Conservation (phyloP, 2,329 filamentous ascomycete genomes). For the Allantophomopsis cytisporea region DNA sequence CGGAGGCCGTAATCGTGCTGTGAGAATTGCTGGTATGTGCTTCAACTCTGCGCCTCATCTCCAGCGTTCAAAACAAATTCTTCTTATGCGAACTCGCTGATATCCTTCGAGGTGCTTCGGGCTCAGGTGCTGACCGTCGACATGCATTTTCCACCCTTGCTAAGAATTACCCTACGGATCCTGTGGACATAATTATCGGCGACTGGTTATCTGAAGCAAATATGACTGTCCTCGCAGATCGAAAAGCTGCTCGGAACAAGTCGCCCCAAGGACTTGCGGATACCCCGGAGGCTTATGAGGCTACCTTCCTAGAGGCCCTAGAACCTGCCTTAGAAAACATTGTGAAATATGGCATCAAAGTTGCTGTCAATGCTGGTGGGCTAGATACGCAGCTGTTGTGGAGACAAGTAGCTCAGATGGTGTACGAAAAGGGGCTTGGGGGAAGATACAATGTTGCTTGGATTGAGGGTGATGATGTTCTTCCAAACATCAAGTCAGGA, state of each 20-base stretch:
- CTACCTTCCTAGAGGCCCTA: slow-evolving; percentile 16
- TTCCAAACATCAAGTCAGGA: slow-evolving; percentile 1
- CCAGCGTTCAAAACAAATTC: neutral
- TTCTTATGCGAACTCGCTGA: neutral
- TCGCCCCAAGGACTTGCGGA: slow-evolving; percentile 27
- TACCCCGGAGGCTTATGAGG: slow-evolving; percentile 31
- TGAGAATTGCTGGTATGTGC: neutral
- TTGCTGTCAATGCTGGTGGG: slow-evolving; percentile 38
- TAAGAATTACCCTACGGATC: slow-evolving; percentile 24
- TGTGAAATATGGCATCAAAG: slow-evolving; percentile 30
- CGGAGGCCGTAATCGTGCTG: neutral
- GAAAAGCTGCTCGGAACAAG: slow-evolving; percentile 7
- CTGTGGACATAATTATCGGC: slow-evolving; percentile 32
- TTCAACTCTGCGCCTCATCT: neutral
- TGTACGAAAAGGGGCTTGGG: slow-evolving; percentile 1
- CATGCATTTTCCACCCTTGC: slow-evolving; percentile 28
- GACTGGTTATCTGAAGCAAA: slow-evolving; percentile 29
- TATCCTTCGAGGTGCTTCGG: slow-evolving; percentile 22
- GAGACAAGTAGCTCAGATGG: slow-evolving; percentile 1
- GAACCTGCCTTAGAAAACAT: slow-evolving; percentile 24
- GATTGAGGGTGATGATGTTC: slow-evolving; percentile 20
- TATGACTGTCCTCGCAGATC: slow-evolving; percentile 15
- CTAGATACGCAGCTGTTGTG: slow-evolving; percentile 32
- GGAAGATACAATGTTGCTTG: slow-evolving; percentile 18
- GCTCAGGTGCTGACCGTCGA: slow-evolving; percentile 27